Evolutionary conservation across 805 yeast species (phyloP).

Genomic region (Trichomonascus vanleenenianus): DNA sequence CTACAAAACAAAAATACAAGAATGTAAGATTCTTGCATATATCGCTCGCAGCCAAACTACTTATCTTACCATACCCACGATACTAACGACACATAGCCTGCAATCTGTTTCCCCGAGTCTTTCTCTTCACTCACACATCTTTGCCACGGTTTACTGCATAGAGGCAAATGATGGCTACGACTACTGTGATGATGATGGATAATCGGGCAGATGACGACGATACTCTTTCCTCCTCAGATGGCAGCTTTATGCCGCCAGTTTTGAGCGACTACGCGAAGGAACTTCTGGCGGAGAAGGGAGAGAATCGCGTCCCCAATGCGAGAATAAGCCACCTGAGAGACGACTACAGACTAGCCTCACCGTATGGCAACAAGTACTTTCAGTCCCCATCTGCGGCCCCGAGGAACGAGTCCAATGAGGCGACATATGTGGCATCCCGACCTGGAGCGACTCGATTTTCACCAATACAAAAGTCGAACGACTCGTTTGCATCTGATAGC

Average conservation of each 20-base stretch:
- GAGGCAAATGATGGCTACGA: too few relatives aligned
- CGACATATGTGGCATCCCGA: neutral
- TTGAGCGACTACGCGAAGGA: slow-evolving; percentile 53
- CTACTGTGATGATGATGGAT: slow-evolving; percentile 2
- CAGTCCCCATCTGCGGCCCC: neutral
- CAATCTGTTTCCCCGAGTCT: too few relatives aligned
- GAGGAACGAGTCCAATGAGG: neutral
- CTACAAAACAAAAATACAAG: too few relatives aligned
- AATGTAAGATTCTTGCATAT: too few relatives aligned
- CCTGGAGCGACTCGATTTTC: neutral
- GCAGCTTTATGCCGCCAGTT: slow-evolving; percentile 50
- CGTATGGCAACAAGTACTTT: neutral
- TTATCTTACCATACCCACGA: too few relatives aligned
- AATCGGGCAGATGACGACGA: slow-evolving; percentile 30
- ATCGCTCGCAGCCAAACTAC: too few relatives aligned
- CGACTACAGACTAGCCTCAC: neutral
- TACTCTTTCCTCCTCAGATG: slow-evolving; percentile 32
- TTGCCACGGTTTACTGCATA: too few relatives aligned
- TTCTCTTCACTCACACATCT: too few relatives aligned
- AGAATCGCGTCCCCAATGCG: neutral
- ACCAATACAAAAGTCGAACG: neutral
- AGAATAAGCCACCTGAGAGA: neutral
- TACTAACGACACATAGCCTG: too few relatives aligned
- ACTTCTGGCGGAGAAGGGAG: slow-evolving; percentile 29
- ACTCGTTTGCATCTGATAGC: neutral